A percentile compares a stretch with the other conserved stretches of the same genome.
Conservation (phyloP, 345 rosid species). For the Salix purpurea region DNA sequence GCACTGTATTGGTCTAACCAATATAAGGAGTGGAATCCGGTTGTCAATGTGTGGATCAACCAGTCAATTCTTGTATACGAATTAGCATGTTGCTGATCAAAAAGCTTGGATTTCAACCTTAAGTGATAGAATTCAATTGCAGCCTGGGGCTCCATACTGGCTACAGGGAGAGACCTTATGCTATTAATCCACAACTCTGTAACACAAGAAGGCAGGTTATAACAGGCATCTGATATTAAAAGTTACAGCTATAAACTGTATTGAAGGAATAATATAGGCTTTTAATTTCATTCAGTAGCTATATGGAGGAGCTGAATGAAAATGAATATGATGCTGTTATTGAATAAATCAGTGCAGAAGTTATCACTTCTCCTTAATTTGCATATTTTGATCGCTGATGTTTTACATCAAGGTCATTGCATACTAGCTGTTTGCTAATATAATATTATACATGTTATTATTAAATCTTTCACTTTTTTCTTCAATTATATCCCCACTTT, state of each 20-base stretch:
- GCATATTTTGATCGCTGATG: not conserved
- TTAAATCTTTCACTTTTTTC: not conserved
- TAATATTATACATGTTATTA: not conserved
- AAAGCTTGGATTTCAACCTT: conserved; percentile 38
- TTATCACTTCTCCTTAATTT: not conserved
- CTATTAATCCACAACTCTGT: conserved; percentile 43
- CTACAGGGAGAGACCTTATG: conserved; percentile 37
- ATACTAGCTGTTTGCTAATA: not conserved
- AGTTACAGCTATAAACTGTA: not conserved
- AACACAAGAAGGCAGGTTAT: conserved; percentile 11
- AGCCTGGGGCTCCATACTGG: conserved; percentile 43
- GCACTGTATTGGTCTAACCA: conserved; percentile 41
- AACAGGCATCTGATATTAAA: not conserved
- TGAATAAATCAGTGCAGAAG: not conserved
- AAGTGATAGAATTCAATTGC: conserved; percentile 52
- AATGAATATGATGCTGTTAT: not conserved
- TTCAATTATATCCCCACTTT: not conserved
- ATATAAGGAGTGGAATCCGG: conserved; percentile 44
- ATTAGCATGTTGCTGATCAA: conserved; percentile 28
- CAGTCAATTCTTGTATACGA: conserved; percentile 44
- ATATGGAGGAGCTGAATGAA: not conserved
- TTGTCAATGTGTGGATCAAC: conserved; percentile 43
- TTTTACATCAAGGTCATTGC: not conserved
- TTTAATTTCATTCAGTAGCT: not conserved
- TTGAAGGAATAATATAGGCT: not conserved